Base-by-base conservation (phyloP, 2,329 filamentous ascomycete species). In the Clonostachys chloroleuca region DNA sequence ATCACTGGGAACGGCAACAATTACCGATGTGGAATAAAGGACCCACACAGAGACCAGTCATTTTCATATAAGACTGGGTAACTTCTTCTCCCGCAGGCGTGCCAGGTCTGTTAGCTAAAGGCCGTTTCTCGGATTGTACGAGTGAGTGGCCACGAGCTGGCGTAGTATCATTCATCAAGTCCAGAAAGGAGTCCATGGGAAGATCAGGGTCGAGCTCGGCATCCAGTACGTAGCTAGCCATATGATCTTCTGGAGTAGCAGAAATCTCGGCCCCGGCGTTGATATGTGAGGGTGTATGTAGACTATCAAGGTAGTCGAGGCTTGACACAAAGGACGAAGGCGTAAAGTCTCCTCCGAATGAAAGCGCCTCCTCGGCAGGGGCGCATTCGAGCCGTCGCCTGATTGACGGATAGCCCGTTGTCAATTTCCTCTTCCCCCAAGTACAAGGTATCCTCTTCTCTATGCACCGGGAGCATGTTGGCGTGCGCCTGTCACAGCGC, bases 401-500 rank as follows among this genome's bases (percentile, higher is more conserved):
- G 24, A 10, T 30, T 30, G 24, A 30, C 8, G 24, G 24, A 30
- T 30, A 9, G 24, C 24, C 24, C 24, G 24, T 30, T 10, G 9
- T 30, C 24, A 10, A 30, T 30, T 43, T 58, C 14, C 47, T 46
- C 47, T 55, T 59, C 34, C 43, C 53, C 43, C 61, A 63, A 45
- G 52, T 45, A 46, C 64, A 66, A 40, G 51, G 37, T 33, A 57
- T 48, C n/a, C 54, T 58, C 51, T 59, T 66, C 52, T 63, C 59
- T 41, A 51, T 54, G 47, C 64, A 66, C 13, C 64, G 53, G 39
- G 62, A 63, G 52, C 64, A 67, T 18, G 56, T 37, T 9, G 64
- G 63, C n/a, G 53, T 54, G n/a, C 58, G 59, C 49, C 62, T 60
- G 48, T 67, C 63, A 49, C 64, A 66, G 10, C 63, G 59, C 17